Conservation (phyloP, 805 yeast species). For the Starmerella geochares region DNA sequence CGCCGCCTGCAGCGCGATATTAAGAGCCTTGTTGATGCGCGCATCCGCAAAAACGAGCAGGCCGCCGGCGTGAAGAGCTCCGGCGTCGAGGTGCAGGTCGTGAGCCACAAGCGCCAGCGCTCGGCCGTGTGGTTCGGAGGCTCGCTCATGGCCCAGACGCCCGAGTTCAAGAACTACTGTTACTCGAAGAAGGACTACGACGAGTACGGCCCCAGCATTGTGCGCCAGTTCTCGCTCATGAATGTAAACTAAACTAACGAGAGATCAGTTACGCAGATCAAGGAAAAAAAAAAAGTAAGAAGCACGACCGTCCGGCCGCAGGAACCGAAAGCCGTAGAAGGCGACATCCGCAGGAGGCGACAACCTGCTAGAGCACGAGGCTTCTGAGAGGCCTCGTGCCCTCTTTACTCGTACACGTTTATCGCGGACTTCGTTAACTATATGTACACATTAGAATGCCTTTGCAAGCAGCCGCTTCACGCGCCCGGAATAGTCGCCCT, state of each 20-base stretch:
- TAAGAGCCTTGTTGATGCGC: slow-evolving; percentile 73
- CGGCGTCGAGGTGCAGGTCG: slow-evolving; percentile 95
- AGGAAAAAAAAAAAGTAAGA: background rate
- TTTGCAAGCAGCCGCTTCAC: slow-evolving; percentile 33
- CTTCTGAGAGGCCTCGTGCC: no score
- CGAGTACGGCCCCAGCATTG: slow-evolving; percentile 95
- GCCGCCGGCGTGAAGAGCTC: slow-evolving; percentile 58
- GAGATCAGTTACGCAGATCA: background rate
- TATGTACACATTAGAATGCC: slow-evolving; percentile 11
- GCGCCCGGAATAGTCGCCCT: slow-evolving; percentile 37
- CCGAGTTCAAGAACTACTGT: slow-evolving; percentile 91
- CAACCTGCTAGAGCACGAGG: no score
- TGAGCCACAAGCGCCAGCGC: slow-evolving; percentile 92
- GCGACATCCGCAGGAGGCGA: no score
- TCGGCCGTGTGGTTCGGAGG: slow-evolving; percentile 99
- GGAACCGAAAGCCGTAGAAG: no score
- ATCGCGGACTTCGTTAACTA: background rate
- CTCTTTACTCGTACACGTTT: no score
- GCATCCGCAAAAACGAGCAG: slow-evolving; percentile 73
- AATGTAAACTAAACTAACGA: slow-evolving; percentile 40
- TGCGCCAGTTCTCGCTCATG: slow-evolving; percentile 90
- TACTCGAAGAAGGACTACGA: slow-evolving; percentile 96
- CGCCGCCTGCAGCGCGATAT: slow-evolving; percentile 94
- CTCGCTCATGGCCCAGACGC: slow-evolving; percentile 87
- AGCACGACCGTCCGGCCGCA: no score